phyloP scores from a whole-genome alignment of 495 filamentous ascomycete species.

The Paragyromitra xinjiangensis region DNA sequence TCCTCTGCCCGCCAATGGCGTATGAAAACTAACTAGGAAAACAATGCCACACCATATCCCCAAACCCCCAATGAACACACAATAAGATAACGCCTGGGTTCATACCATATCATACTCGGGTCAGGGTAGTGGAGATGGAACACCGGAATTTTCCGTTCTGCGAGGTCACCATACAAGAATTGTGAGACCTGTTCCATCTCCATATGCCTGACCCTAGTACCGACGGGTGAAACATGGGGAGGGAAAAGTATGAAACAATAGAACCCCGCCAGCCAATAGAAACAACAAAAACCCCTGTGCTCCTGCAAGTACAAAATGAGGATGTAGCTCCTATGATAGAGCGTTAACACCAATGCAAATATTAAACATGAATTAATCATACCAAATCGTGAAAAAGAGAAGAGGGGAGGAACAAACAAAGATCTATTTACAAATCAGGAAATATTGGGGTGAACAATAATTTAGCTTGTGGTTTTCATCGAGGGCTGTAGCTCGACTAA shows the following conservation, averaged over 20 bases:
- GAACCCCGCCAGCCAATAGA: constrained; percentile 6
- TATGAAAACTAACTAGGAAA: constrained; percentile 21
- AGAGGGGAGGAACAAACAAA: neutral
- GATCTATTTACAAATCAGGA: constrained; percentile 11
- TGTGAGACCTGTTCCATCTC: no score
- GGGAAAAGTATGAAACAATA: constrained; percentile 4
- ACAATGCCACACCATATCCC: constrained; percentile 12
- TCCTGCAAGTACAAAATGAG: constrained; percentile 30
- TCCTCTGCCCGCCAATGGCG: neutral
- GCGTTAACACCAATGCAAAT: constrained; percentile 29
- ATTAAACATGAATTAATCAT: constrained; percentile 45
- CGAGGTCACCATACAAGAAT: no score
- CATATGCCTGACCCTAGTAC: no score
- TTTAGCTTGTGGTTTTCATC: neutral
- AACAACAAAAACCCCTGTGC: constrained; percentile 16
- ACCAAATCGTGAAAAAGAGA: constrained; percentile 14
- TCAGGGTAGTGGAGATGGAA: no score
- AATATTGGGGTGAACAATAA: neutral
- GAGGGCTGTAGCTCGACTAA: neutral
- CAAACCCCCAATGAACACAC: constrained; percentile 8
- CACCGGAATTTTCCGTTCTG: no score
- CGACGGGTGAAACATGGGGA: neutral
- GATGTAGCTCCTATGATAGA: neutral
- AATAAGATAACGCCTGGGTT: constrained; percentile 15
- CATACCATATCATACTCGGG: neutral